Base-by-base conservation (phyloP, 257 asterid species). In the Cynanchum wilfordii region DNA sequence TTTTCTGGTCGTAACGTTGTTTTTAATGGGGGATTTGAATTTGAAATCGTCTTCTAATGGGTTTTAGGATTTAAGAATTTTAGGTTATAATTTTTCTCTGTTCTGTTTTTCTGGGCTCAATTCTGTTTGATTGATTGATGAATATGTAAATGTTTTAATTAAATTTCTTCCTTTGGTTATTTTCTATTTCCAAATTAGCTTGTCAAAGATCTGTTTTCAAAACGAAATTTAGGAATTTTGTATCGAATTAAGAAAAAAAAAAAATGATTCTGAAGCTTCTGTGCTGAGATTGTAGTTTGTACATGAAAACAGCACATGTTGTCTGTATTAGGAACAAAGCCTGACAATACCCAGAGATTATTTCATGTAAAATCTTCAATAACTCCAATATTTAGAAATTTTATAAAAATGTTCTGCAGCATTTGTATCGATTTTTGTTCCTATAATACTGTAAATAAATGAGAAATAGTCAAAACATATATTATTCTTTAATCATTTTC, bases 351-450 rank as follows among this genome's bases (percentile, higher is more conserved):
- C 67, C 74, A 64, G 81, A 68, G 62, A 40, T 64, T 16, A 52
- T 55, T 55, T 67, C 64, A 22, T 74, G 63, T 57, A 66, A 78
- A 73, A 72, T 76, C 68, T 72, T 65, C 36, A 62, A 59, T 65
- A 12, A 47, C 74, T 71, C 73, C 55, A 63, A 74, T 75, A 54
- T 60, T 52, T 67, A 45, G 65, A 30, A 22, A 51, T 76, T 50
- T 50, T 56, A 16, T 27, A 77, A 73, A 70, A 70, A 40, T 25
- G 7, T 63, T 60, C 20, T 71, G 76, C 66, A 51, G 50, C 75
- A 74, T 72, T 62, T 71, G 74, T 78, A 73, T 85, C 74, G 83
- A 54, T 56, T 76, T 50, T 49, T 72, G 85, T 76, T 79, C 68
- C 76, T 69, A 27, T 71, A 58, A 71, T 72, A 54, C 67, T 62